A percentile compares a stretch with the other conserved stretches of the same genome.
These are phyloP conservation scores for Metarhizium brunneum DNA, from an alignment of 2,329 filamentous ascomycete species.

Conservation along the genomic window DNA sequence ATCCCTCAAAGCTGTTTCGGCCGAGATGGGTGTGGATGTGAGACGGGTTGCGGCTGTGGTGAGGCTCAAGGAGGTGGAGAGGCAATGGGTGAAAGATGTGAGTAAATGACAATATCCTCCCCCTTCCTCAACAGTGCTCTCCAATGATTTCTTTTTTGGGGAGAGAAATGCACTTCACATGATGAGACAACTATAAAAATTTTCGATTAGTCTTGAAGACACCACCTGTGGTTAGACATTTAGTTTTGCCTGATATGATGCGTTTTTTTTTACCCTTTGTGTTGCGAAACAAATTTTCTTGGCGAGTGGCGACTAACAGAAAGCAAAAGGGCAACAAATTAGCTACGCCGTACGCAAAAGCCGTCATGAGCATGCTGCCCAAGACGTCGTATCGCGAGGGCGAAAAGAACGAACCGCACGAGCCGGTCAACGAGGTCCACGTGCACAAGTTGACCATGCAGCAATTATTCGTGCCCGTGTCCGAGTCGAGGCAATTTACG, in stretches of 20 bases:
- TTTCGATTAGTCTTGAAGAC: conserved; percentile 99
- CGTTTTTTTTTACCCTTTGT: neutral
- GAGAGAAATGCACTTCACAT: conserved; percentile 19
- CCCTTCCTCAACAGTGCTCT: conserved; percentile 6
- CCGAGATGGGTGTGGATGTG: conserved; percentile 69
- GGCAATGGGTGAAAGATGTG: conserved; percentile 67
- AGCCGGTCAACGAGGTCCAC: conserved; percentile 56
- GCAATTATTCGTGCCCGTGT: conserved; percentile 56
- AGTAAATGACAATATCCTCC: conserved; percentile 25
- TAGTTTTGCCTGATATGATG: conserved; percentile 16
- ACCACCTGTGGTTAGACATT: conserved; percentile 68
- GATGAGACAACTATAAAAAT: conserved; percentile 58
- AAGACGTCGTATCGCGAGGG: conserved; percentile 47
- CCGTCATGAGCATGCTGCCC: conserved; percentile 74
- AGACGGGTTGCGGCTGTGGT: conserved; percentile 79
- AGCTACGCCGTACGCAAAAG: conserved; percentile 66
- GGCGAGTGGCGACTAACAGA: neutral
- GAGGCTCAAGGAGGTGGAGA: conserved; percentile 77
- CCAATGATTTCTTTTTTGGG: neutral
- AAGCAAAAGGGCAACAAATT: conserved; percentile 60
- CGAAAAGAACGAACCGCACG: conserved; percentile 39
- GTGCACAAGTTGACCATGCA: conserved; percentile 52
- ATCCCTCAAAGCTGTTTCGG: conserved; percentile 67
- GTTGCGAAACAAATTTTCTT: neutral
- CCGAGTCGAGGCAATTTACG: conserved; percentile 54